phyloP scores from a whole-genome alignment of 768 basidiomycete species.

The Pleurotus citrinopileatus region DNA sequence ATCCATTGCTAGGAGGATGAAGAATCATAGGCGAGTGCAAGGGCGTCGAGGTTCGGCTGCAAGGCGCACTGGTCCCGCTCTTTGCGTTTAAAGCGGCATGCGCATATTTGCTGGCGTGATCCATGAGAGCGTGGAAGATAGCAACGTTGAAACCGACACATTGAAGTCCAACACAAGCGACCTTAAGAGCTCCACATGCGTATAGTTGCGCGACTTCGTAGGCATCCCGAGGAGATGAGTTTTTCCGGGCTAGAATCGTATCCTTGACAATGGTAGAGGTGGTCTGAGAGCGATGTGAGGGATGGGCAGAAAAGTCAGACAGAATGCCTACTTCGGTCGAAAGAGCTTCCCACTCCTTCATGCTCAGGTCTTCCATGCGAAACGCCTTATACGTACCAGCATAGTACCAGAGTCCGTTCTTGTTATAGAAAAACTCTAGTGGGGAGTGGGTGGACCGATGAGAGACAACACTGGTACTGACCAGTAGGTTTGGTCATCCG shows the following conservation, averaged over 20 bases:
- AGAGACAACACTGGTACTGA: slow-evolving; percentile 17
- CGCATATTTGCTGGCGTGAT: slow-evolving; percentile 52
- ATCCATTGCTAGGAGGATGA: slow-evolving; percentile 1
- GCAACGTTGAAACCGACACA: slow-evolving; percentile 74
- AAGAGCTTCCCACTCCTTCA: slow-evolving; percentile 68
- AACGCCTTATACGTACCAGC: slow-evolving; percentile 76
- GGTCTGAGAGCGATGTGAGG: slow-evolving; percentile 40
- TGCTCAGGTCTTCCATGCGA: slow-evolving; percentile 59
- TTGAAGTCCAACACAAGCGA: slow-evolving; percentile 71
- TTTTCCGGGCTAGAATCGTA: slow-evolving; percentile 68
- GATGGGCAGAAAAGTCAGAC: neutral
- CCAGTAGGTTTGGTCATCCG: slow-evolving; percentile 65
- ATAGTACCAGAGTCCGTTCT: slow-evolving; percentile 81
- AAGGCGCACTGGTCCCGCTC: neutral
- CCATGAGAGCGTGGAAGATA: slow-evolving; percentile 63
- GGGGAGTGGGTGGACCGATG: neutral
- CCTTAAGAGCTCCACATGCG: slow-evolving; percentile 65
- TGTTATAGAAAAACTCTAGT: slow-evolving; percentile 78
- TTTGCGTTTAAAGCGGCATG: slow-evolving; percentile 11
- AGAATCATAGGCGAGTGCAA: slow-evolving; percentile 79
- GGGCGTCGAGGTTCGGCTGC: slow-evolving; percentile 54
- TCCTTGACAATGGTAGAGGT: slow-evolving; percentile 67
- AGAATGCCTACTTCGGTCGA: slow-evolving; percentile 52
- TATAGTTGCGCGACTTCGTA: slow-evolving; percentile 78
- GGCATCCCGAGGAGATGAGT: slow-evolving; percentile 72